Percentiles rank a stretch among this genome's conserved stretches.
Evolutionary conservation across 148 eudicot genomes (phyloP).

Genomic region (Rhododendron ferrugineum): DNA sequence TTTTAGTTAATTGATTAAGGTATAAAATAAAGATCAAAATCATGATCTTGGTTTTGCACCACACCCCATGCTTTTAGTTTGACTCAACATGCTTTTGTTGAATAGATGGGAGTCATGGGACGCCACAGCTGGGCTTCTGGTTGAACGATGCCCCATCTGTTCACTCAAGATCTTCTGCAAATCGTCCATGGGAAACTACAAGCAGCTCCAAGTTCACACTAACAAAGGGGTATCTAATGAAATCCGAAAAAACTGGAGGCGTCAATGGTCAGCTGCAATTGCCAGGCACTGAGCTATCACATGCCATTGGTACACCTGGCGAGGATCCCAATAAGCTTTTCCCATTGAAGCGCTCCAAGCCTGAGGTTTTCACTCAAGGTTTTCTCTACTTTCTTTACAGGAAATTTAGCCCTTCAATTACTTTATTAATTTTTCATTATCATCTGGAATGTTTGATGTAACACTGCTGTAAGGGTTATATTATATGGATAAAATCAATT

Average conservation of each 20-base stretch:
- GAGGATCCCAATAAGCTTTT: conserved; percentile 36
- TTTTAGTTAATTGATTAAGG: not conserved
- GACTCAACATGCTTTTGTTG: conserved; percentile 2
- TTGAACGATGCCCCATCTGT: conserved; percentile 41
- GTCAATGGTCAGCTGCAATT: conserved; percentile 34
- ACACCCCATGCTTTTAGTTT: not conserved
- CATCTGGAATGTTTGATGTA: not conserved
- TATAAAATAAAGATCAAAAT: not conserved
- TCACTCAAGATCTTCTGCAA: conserved; percentile 37
- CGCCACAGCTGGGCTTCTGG: conserved; percentile 47
- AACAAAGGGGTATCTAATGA: conserved; percentile 33
- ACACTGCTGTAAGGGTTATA: conserved; percentile 2
- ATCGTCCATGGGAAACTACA: conserved; percentile 43
- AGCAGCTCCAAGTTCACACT: conserved; percentile 43
- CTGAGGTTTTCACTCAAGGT: conserved; percentile 61
- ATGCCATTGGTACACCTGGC: conserved; percentile 26
- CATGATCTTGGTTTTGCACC: not conserved
- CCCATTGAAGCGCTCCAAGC: conserved; percentile 39
- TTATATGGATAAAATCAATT: not conserved
- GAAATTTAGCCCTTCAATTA: not conserved
- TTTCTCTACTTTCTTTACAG: conserved; percentile 4
- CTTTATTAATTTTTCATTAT: not conserved
- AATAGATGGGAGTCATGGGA: conserved; percentile 58
- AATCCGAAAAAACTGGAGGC: conserved; percentile 33
- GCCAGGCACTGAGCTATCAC: conserved; percentile 32